A percentile compares a stretch with the other conserved stretches of the same genome.
These are phyloP conservation scores for Passalora sequoiae DNA, from an alignment of 2,329 filamentous ascomycete species.

Conservation along the genomic window DNA sequence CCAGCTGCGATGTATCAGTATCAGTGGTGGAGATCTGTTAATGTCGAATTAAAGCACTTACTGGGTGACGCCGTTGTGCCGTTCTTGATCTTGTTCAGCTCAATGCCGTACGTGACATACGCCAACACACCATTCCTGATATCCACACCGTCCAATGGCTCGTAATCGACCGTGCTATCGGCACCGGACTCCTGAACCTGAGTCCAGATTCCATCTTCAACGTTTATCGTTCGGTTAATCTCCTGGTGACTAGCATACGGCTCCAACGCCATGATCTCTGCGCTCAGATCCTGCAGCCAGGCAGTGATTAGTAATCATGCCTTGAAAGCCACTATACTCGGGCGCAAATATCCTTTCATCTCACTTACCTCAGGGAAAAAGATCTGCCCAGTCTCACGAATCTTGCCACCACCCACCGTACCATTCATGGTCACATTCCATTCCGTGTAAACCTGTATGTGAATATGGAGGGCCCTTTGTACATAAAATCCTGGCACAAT, in stretches of 20 bases:
- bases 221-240: conserved; percentile 7
- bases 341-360: too few relatives aligned
- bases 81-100: conserved; percentile 14
- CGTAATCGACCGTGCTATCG: too few relatives aligned
- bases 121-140: conserved; percentile 13
- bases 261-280: conserved; percentile 13
- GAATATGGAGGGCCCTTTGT: conserved; percentile 13
- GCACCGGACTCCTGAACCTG: too few relatives aligned
- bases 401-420: conserved; percentile 5
- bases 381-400: conserved; percentile 14
- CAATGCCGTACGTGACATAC: conserved; percentile 12
- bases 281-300: conserved; percentile 2
- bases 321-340: too few relatives aligned
- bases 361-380: conserved; percentile 13
- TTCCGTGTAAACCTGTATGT: conserved; percentile 13
- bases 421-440: conserved; percentile 13
- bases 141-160: too few relatives aligned
- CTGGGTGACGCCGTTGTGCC: conserved; percentile 7
- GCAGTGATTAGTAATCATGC: too few relatives aligned
- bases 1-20: neutral
- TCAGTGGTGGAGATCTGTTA: neutral
- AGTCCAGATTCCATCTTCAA: too few relatives aligned
- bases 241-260: conserved; percentile 12
- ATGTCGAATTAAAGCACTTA: neutral
- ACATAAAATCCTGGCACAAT: conserved; percentile 16